Base-by-base conservation (phyloP, 2,329 filamentous ascomycete species). In the Ophiostoma tasmaniense region DNA sequence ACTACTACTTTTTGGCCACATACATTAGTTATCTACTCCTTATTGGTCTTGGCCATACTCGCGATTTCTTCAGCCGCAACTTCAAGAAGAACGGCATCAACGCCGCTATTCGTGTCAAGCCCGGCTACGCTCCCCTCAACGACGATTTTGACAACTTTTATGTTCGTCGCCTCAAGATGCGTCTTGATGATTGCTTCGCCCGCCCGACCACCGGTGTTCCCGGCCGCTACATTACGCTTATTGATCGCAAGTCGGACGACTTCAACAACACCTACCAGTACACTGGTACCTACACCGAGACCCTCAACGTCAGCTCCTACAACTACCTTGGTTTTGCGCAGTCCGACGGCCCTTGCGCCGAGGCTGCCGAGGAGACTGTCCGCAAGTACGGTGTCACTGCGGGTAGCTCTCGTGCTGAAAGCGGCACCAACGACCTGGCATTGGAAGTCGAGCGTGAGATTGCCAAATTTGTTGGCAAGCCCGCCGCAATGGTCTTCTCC, bases 61-160 rank as follows among this genome's bases (percentile, higher is more conserved):
- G 94, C 77, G 95, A 99, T 78, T 98, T 97, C 81, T 98, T 99
- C 77, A 94, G 95, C 78, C 97, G 98, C 84, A 88, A 91, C 71
- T 97, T 99, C 80, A 90, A 90, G 77, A 87, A 93, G 78, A 87
- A 91, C 77, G 90, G 92, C 75, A 78, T 84, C 70, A 98, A 98
- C 80, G 89, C 87, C 76, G 90, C 95, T 75, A 83, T 98, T 75
- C 90, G 90, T 77, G 85, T 90, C 50, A 86, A 87, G 73, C 92
- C 97, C 77, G 95, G 95, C 72, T 98, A 97, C 76, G 95, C 94
- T 13, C 93, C 95, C 1, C 84, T 99, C 73, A 98, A 97, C 79
- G 96, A 93, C 75, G 95, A 99, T 79, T 99, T 99, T 77, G 95
- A 99, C 82, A 98, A 94, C 79, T 99, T 99, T 79, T 99, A 99